Evolutionary conservation across 1,139 yeast species (phyloP).

Genomic region (Candida labiduridarum): DNA sequence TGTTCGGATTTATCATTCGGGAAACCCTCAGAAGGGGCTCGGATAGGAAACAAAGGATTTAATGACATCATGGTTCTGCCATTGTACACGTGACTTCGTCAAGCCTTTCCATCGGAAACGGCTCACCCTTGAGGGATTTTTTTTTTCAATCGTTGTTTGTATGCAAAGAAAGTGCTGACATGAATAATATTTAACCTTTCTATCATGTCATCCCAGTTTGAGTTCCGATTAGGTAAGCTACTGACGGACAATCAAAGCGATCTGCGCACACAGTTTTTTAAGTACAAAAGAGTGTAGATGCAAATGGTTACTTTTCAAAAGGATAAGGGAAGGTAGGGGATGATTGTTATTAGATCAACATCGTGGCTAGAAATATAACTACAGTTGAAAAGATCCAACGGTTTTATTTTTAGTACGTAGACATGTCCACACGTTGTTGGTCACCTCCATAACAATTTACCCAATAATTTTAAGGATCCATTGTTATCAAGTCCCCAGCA

Average conservation of each 20-base stretch:
- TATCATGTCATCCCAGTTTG: background rate
- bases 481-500: background rate
- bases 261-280: too few relatives aligned
- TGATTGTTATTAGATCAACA: background rate
- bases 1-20: too few relatives aligned
- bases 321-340: background rate
- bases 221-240: background rate
- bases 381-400: background rate
- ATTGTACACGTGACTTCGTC: background rate
- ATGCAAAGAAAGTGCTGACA: background rate
- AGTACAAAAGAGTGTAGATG: background rate
- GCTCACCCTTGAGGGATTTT: background rate
- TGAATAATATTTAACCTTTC: background rate
- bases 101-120: background rate
- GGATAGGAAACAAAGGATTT: too few relatives aligned
- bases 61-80: background rate
- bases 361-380: background rate
- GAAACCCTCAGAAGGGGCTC: too few relatives aligned
- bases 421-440: constrained; percentile 1
- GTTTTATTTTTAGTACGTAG: background rate
- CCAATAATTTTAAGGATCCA: background rate
- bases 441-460: background rate
- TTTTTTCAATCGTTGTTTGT: background rate
- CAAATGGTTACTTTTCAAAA: background rate
- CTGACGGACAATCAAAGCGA: too few relatives aligned